Evolutionary conservation across 768 basidiomycete species (phyloP).

Genomic region (Pisolithus orientalis): DNA sequence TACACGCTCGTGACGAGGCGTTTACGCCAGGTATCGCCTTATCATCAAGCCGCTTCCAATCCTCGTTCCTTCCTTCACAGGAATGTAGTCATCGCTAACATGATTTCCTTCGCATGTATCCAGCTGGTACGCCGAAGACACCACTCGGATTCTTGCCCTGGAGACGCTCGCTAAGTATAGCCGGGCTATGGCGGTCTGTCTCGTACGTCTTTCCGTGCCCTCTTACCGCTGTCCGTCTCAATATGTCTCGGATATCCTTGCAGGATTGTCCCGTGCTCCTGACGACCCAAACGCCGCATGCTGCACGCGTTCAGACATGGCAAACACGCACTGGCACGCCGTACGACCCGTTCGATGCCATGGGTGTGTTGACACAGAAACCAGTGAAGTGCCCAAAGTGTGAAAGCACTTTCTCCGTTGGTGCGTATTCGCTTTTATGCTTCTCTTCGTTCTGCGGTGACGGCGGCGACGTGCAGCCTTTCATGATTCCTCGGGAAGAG

Average conservation of each 20-base stretch:
- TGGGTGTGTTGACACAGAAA: slow-evolving; percentile 10
- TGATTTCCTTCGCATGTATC: neutral
- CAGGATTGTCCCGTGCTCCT: neutral
- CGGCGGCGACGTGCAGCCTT: slow-evolving; percentile 26
- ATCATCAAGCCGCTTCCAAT: neutral
- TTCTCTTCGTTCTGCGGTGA: neutral
- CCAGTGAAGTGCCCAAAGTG: slow-evolving; percentile 28
- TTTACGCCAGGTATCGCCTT: neutral
- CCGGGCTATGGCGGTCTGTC: neutral
- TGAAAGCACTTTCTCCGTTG: neutral
- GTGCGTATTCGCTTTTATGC: slow-evolving; percentile 17
- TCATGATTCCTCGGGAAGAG: slow-evolving; percentile 30
- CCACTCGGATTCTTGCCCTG: neutral
- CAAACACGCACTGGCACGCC: slow-evolving; percentile 6
- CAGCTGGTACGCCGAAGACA: slow-evolving; percentile 1
- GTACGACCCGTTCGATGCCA: slow-evolving; percentile 25
- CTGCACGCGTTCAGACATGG: slow-evolving; percentile 5
- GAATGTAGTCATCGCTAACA: neutral
- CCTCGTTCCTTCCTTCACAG: neutral
- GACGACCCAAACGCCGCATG: neutral
- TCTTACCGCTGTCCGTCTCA: neutral
- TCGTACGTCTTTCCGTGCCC: neutral
- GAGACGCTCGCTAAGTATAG: neutral
- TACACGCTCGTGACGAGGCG: too few species aligned
- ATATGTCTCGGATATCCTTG: too few species aligned